Evolutionary conservation across 805 yeast genomes (phyloP).

Genomic region (Debaryomyces hansenii): DNA sequence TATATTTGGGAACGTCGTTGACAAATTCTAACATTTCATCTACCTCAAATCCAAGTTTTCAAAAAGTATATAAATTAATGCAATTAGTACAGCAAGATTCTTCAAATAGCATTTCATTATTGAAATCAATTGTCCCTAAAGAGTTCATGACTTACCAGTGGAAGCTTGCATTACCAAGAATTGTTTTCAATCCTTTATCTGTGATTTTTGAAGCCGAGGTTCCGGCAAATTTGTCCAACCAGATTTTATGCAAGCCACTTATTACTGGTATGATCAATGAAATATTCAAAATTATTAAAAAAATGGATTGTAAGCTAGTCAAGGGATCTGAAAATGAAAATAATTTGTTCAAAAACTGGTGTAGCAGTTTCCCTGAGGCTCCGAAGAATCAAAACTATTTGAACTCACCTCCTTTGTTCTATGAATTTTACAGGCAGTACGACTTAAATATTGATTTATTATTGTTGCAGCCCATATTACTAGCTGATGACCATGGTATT

Average conservation of each 20-base stretch:
- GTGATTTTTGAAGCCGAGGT: conserved; percentile 70
- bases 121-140: conserved; percentile 50
- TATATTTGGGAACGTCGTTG: conserved; percentile 39
- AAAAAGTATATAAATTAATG: conserved; percentile 27
- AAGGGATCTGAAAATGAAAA: conserved; percentile 69
- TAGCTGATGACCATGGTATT: conserved; percentile 86
- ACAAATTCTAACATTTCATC: conserved; percentile 7
- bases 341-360: conserved; percentile 56
- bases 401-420: conserved; percentile 61
- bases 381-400: conserved; percentile 28
- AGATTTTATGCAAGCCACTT: conserved; percentile 82
- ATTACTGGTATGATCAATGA: conserved; percentile 79
- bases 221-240: conserved; percentile 57
- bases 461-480: conserved; percentile 78
- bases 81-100: conserved; percentile 35
- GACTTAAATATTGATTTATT: conserved; percentile 72
- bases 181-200: conserved; percentile 76
- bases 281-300: conserved; percentile 66
- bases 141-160: conserved; percentile 77
- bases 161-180: conserved; percentile 77
- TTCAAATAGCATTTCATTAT: conserved; percentile 41
- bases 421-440: conserved; percentile 54
- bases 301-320: conserved; percentile 74
- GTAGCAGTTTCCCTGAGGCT: conserved; percentile 39
- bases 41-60: conserved; percentile 18